phyloP scores from a whole-genome alignment of 1,139 yeast genomes.

The Candida buenavistaensis region DNA sequence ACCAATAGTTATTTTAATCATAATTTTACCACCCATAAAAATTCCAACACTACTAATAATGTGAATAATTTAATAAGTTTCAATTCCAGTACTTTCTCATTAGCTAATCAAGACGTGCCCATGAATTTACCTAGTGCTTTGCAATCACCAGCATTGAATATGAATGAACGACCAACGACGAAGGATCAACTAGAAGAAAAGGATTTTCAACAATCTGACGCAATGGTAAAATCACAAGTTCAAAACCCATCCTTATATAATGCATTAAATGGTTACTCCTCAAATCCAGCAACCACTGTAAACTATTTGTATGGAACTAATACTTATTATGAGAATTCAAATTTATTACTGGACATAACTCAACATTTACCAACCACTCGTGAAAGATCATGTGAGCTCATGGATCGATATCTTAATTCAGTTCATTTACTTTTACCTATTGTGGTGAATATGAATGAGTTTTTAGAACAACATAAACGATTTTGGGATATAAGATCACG shows the following conservation, averaged over 20 bases:
- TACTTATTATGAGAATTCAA: conserved; percentile 39
- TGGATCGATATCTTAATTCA: conserved; percentile 48
- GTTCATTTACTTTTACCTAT: conserved; percentile 58
- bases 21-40: conserved; percentile 20
- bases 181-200: no score
- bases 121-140: conserved; percentile 9
- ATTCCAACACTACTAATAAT: conserved; percentile 21
- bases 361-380: conserved; percentile 36
- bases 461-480: conserved; percentile 46
- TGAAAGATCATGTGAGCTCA: conserved; percentile 50
- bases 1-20: conserved; percentile 37
- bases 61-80: conserved; percentile 22
- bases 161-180: no score
- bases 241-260: conserved; percentile 25
- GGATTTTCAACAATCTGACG: conserved; percentile 1
- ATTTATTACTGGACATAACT: conserved; percentile 35
- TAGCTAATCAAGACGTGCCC: conserved; percentile 18
- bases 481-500: conserved; percentile 44
- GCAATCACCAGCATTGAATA: conserved; percentile 5
- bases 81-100: conserved; percentile 37
- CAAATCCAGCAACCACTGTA: conserved; percentile 41
- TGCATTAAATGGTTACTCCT: conserved; percentile 29
- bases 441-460: conserved; percentile 42
- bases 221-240: conserved; percentile 11
- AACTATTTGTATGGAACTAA: conserved; percentile 47